phyloP scores from a whole-genome alignment of 2,329 filamentous ascomycete species.

The Epichloe glyceriae region DNA sequence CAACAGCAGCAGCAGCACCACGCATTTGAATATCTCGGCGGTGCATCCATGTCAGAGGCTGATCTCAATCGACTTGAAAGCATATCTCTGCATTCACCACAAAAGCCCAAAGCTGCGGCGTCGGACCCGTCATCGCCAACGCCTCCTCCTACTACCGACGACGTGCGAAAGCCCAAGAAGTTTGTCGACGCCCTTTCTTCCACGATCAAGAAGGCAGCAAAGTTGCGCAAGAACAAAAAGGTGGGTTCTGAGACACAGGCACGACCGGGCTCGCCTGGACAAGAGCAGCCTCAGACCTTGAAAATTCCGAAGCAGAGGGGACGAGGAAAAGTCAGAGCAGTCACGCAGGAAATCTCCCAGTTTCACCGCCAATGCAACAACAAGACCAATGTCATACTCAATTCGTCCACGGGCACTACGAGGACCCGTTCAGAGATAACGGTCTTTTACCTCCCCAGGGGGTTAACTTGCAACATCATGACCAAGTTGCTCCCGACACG shows the following conservation, averaged over 20 bases:
- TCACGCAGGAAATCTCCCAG: constrained; percentile 9
- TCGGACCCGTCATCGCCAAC: constrained; percentile 21
- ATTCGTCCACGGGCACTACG: constrained; percentile 24
- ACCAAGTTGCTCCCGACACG: constrained; percentile 20
- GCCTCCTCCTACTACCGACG: constrained; percentile 17
- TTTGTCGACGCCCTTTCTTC: constrained; percentile 29
- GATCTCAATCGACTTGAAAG: constrained; percentile 33
- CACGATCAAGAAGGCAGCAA: constrained; percentile 26
- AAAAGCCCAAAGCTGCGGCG: constrained; percentile 12
- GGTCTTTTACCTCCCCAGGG: constrained; percentile 12
- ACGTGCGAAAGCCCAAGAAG: constrained; percentile 22
- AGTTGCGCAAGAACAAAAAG: constrained; percentile 20
- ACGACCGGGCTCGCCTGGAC: constrained; percentile 19
- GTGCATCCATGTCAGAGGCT: constrained; percentile 32
- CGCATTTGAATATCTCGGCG: constrained; percentile 13
- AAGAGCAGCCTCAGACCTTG: constrained; percentile 17
- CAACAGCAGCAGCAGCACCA: constrained; percentile 1
- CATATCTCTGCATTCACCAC: constrained; percentile 31
- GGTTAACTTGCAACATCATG: constrained; percentile 18
- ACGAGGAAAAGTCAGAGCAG: constrained; percentile 12
- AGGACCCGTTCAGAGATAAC: constrained; percentile 26
- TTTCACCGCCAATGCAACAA: constrained; percentile 15
- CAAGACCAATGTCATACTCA: constrained; percentile 14
- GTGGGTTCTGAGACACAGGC: constrained; percentile 5
- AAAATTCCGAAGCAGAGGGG: constrained; percentile 21